Evolutionary conservation across 169 alveolate species (phyloP).

Genomic region (Neospora caninum): DNA sequence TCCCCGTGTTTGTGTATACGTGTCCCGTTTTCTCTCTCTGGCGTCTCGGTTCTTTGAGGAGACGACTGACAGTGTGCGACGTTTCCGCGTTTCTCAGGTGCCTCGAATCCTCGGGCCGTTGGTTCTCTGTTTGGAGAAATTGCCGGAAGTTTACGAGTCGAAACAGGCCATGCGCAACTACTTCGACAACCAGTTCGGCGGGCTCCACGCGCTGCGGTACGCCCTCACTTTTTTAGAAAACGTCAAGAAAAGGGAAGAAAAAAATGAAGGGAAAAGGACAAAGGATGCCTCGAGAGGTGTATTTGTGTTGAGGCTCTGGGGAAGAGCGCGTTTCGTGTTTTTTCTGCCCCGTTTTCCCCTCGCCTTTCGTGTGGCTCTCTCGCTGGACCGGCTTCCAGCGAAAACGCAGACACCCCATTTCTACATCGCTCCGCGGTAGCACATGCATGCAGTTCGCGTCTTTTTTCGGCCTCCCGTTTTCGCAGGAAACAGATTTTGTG

Average conservation of each 20-base stretch:
- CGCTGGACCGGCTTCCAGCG: too few species aligned
- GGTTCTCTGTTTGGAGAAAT: slow-evolving; percentile 87
- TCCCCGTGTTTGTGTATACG: background rate
- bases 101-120: slow-evolving; percentile 91
- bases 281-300: too few species aligned
- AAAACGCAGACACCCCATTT: too few species aligned
- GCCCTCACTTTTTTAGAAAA: background rate
- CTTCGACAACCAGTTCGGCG: slow-evolving; percentile 86
- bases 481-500: slow-evolving; percentile 79
- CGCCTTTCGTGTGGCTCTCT: too few species aligned
- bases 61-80: background rate
- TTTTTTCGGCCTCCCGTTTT: too few species aligned
- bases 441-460: too few species aligned
- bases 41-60: background rate
- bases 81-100: slow-evolving; percentile 73
- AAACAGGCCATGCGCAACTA: slow-evolving; percentile 79
- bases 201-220: slow-evolving; percentile 75
- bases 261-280: slow-evolving; percentile 55
- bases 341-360: too few species aligned
- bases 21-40: background rate
- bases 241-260: background rate
- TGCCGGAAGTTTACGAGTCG: slow-evolving; percentile 84
- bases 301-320: too few species aligned
- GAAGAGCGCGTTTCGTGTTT: too few species aligned
- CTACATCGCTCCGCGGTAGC: too few species aligned